Percentiles rank a stretch among this genome's conserved stretches.
These are phyloP conservation scores for Hemerocallis citrina DNA, from an alignment of 106 monocot species.

Conservation along the genomic window DNA sequence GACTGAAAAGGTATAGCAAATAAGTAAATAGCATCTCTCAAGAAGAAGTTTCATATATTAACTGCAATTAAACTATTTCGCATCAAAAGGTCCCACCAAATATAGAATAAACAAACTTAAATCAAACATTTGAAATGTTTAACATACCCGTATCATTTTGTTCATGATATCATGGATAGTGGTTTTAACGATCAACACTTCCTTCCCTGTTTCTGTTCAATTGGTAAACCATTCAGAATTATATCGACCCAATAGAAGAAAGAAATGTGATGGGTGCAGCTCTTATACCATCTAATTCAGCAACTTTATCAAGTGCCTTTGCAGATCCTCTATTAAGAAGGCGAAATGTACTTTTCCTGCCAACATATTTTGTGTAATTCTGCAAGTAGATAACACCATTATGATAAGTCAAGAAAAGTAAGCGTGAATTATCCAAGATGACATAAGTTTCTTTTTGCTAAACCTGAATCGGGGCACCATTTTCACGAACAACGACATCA, in stretches of 20 bases:
- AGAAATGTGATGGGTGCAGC: too few species aligned
- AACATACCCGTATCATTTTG: constrained; percentile 77
- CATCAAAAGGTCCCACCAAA: too few species aligned
- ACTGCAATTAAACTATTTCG: too few species aligned
- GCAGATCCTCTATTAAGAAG: constrained; percentile 99
- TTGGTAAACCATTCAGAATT: background rate
- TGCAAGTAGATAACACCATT: constrained; percentile 19
- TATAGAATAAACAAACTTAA: too few species aligned
- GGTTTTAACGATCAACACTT: constrained; percentile 84
- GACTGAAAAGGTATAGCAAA: too few species aligned
- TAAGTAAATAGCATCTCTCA: too few species aligned
- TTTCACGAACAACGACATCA: constrained; percentile 96
- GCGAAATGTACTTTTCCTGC: constrained; percentile 87
- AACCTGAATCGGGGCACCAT: constrained; percentile 95
- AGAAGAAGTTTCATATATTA: too few species aligned
- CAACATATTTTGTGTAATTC: constrained; percentile 88
- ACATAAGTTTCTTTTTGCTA: constrained; percentile 2
- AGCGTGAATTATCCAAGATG: background rate
- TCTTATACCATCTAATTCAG: constrained; percentile 79
- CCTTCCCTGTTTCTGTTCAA: constrained; percentile 45
- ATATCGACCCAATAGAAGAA: constrained; percentile 10
- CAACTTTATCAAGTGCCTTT: constrained; percentile 99
- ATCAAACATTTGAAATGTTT: background rate
- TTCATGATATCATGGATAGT: constrained; percentile 99
- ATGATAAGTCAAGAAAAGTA: constrained; percentile 1